Percentiles rank a stretch among this genome's conserved stretches.
Conservation (phyloP, 768 basidiomycete genomes). For the Porphyrellus cyaneotinctus region DNA sequence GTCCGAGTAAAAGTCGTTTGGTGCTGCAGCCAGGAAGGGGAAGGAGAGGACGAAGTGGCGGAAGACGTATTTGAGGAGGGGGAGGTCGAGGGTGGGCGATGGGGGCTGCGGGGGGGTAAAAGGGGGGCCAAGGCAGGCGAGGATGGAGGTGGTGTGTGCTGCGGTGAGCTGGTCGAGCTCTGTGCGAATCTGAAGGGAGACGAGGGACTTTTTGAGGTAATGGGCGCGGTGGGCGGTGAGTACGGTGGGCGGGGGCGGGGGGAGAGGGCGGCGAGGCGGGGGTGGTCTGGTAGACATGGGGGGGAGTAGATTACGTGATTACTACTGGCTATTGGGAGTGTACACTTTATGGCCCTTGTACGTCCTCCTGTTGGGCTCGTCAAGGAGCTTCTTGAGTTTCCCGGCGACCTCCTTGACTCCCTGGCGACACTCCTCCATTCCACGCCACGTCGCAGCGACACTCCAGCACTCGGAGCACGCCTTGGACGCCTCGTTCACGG, state of each 20-base stretch:
- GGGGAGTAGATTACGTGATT: constrained; percentile 12
- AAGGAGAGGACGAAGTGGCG: constrained; percentile 92
- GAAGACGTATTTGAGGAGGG: constrained; percentile 86
- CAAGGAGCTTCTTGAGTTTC: constrained; percentile 51
- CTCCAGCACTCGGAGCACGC: constrained; percentile 82
- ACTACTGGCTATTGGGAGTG: constrained; percentile 22
- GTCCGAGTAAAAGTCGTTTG: constrained; percentile 86
- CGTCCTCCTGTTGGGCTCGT: constrained; percentile 31
- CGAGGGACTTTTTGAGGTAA: constrained; percentile 95
- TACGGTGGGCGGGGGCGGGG: neutral
- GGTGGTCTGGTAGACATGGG: constrained; percentile 2
- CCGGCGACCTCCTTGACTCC: constrained; percentile 56
- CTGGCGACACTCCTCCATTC: constrained; percentile 60
- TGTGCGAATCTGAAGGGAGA: constrained; percentile 77
- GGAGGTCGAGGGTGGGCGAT: constrained; percentile 63
- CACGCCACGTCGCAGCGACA: constrained; percentile 63
- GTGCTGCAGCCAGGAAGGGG: constrained; percentile 88
- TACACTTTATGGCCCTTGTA: constrained; percentile 33
- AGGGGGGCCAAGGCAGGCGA: constrained; percentile 87
- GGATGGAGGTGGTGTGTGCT: constrained; percentile 49
- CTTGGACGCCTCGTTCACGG: constrained; percentile 56
- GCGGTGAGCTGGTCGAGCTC: constrained; percentile 71
- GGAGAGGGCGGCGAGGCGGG: constrained; percentile 6
- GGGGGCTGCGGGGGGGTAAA: constrained; percentile 69
- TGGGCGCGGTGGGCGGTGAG: constrained; percentile 91